phyloP scores from a whole-genome alignment of 1,284 basidiomycete species.

The Malassezia pachydermatis region DNA sequence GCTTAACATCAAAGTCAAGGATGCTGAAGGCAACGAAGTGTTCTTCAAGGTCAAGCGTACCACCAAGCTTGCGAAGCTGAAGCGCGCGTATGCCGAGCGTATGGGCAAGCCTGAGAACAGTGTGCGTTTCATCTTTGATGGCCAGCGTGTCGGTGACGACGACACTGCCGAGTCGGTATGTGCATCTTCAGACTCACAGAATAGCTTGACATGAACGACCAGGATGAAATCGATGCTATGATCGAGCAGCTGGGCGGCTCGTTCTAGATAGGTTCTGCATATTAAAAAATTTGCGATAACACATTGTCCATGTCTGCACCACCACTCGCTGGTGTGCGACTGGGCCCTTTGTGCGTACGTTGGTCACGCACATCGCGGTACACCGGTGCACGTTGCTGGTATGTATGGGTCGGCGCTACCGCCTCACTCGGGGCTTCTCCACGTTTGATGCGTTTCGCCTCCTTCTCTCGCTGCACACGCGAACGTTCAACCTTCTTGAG shows the following conservation, averaged over 20 bases:
- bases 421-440: constrained; percentile 19
- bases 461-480: constrained; percentile 75
- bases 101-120: constrained; percentile 61
- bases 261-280: constrained; percentile 8
- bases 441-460: constrained; percentile 55
- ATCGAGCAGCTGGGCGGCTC: constrained; percentile 44
- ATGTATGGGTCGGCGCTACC: constrained; percentile 27
- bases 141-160: constrained; percentile 42
- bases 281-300: constrained; percentile 13
- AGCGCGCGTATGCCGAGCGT: constrained; percentile 82
- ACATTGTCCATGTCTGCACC: constrained; percentile 11
- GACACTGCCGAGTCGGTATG: constrained; percentile 46
- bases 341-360: constrained; percentile 6
- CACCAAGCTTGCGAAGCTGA: constrained; percentile 84
- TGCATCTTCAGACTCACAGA: not conserved
- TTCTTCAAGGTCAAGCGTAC: constrained; percentile 97
- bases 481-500: constrained; percentile 89
- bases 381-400: constrained; percentile 37
- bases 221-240: constrained; percentile 47
- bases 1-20: constrained; percentile 49
- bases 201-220: constrained; percentile 46
- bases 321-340: not conserved
- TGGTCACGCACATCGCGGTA: constrained; percentile 39
- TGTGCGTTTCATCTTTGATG: constrained; percentile 46
- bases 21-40: constrained; percentile 65